Base-by-base conservation (phyloP, 257 asterid genomes). In the Eustoma russellianum region DNA sequence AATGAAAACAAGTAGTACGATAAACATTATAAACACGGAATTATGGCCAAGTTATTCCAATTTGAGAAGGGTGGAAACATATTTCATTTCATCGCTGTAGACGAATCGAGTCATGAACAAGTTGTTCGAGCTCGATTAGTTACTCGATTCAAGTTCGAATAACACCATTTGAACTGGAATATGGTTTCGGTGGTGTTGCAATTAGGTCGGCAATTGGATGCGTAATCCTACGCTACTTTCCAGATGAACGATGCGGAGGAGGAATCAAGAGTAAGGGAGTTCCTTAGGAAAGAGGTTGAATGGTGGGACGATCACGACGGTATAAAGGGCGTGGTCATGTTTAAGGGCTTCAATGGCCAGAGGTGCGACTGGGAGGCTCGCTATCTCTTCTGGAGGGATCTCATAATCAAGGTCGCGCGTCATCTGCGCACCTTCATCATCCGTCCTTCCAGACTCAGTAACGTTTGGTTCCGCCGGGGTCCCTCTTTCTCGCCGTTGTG, bases 301-400 rank as follows among this genome's bases (percentile, higher is more conserved):
- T 92, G 86, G 45, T 88, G 95, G 95, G 85, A 88, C 65, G 85
- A 88, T 59, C 83, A 88, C 65, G 85, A 88, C 60, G 89, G 77
- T 17, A 72, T 52, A 19, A 79, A 57, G 68, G 60, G 53, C 24
- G 77, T 69, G 48, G 77, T 82, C 5, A 66, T 82, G 53, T 88
- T 77, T 75, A 85, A 82, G 64, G 95, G 89, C 5, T 77, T 88
- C 45, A 85, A 92, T 71, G 97, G 97, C 14, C 97, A 83, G 83
- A 71, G 83, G 52, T 75, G 80, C 34, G 97, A 85, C 64, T 88
- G 95, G 95, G 85, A 83, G 28, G 63, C 78, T 41, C 86, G 80
- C 50, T 85, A 77, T 70, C 55, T 60, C 33, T 88, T 88, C 77
- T 88, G 97, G 95, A 71, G 86, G 60, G 77, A 85, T 56, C 71